Percentiles rank a stretch among this genome's conserved stretches.
Conservation (phyloP, 805 yeast genomes). For the Hanseniaspora taiwanica region DNA sequence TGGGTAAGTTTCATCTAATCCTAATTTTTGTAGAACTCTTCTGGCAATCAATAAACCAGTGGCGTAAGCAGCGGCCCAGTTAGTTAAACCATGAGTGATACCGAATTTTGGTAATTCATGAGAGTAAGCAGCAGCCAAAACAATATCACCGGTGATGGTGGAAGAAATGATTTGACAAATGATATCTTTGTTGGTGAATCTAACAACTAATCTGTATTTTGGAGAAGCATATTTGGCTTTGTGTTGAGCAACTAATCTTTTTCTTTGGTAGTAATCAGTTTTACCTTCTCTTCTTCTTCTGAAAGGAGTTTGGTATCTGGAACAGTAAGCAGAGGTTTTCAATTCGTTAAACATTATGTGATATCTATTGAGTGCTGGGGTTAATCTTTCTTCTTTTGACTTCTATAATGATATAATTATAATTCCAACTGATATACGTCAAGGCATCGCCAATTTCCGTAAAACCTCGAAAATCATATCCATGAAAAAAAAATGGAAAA, state of each 20-base stretch:
- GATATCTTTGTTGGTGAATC: slow-evolving; percentile 99
- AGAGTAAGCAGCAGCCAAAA: slow-evolving; percentile 94
- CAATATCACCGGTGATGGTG: slow-evolving; percentile 93
- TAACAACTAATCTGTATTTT: slow-evolving; percentile 98
- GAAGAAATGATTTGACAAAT: slow-evolving; percentile 95
- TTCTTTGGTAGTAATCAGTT: slow-evolving; percentile 99
- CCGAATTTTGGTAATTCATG: slow-evolving; percentile 98
- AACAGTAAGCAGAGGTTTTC: slow-evolving; percentile 90
- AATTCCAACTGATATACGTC: no score
- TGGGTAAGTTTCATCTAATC: slow-evolving; percentile 92
- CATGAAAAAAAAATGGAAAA: no score
- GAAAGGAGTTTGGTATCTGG: slow-evolving; percentile 99
- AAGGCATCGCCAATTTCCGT: no score
- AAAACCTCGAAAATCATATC: no score
- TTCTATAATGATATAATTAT: no score
- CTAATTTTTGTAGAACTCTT: slow-evolving; percentile 95
- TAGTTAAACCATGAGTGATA: slow-evolving; percentile 95
- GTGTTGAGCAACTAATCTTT: slow-evolving; percentile 99
- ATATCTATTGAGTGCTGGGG: not conserved
- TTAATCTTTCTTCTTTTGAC: no score
- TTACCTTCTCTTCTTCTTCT: slow-evolving; percentile 99
- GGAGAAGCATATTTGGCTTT: slow-evolving; percentile 99
- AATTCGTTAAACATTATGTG: slow-evolving; percentile 56
- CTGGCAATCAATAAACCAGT: slow-evolving; percentile 97
- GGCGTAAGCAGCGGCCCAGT: slow-evolving; percentile 99